Evolutionary conservation across 352 stramenopile species (phyloP).

Genomic region (Pythium aquatile): DNA sequence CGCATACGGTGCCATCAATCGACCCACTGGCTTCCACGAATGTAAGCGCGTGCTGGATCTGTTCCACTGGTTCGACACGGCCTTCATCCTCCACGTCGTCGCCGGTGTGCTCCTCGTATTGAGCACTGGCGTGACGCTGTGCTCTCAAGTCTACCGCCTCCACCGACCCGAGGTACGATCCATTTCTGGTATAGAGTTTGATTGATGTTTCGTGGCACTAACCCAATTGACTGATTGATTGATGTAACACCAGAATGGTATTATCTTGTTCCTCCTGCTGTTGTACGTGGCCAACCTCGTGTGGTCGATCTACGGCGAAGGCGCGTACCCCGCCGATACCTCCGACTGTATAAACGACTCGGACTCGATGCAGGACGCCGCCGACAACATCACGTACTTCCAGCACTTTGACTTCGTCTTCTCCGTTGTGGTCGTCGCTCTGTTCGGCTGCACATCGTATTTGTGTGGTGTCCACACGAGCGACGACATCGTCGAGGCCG

Average conservation of each 20-base stretch:
- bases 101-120: conserved; percentile 39
- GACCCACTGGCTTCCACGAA: conserved; percentile 34
- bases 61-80: conserved; percentile 52
- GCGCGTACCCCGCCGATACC: conserved; percentile 47
- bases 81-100: conserved; percentile 54
- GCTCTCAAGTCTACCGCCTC: conserved; percentile 54
- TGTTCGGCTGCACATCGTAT: conserved; percentile 53
- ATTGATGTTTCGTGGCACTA: background rate
- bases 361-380: conserved; percentile 51
- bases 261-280: conserved; percentile 62
- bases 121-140: conserved; percentile 46
- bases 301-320: conserved; percentile 63
- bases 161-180: conserved; percentile 41
- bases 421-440: conserved; percentile 37
- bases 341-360: conserved; percentile 48
- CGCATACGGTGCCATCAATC: conserved; percentile 42
- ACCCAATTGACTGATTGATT: background rate
- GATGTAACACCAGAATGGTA: conserved; percentile 27
- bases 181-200: background rate
- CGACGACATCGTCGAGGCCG: conserved; percentile 46
- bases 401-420: conserved; percentile 76
- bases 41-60: conserved; percentile 51
- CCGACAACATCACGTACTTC: conserved; percentile 56
- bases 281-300: conserved; percentile 52
- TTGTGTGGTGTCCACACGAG: conserved; percentile 68